Conservation (phyloP, 805 yeast species). For the Saturnispora mendoncae region DNA sequence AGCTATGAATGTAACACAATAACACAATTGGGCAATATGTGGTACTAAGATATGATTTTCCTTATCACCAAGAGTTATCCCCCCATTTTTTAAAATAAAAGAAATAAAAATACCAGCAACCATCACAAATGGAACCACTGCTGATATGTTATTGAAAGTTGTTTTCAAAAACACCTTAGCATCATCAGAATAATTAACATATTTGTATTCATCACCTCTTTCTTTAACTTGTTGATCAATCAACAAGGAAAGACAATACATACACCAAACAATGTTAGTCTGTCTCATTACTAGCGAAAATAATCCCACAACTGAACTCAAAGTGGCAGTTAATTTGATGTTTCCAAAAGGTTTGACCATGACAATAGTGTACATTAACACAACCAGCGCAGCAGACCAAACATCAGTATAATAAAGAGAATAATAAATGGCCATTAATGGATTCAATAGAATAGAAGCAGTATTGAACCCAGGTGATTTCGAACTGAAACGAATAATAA, state of each 20-base stretch:
- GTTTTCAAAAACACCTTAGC: conserved; percentile 20
- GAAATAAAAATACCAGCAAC: conserved; percentile 45
- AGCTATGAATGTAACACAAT: conserved; percentile 57
- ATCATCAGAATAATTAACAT: conserved; percentile 25
- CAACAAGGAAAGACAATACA: conserved; percentile 45
- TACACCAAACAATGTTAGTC: conserved; percentile 85
- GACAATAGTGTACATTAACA: conserved; percentile 45
- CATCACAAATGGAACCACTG: conserved; percentile 40
- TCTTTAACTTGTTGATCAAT: conserved; percentile 42
- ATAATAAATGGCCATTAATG: conserved; percentile 65
- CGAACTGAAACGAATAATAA: conserved; percentile 13
- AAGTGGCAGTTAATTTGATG: conserved; percentile 18
- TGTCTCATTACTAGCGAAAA: conserved; percentile 73
- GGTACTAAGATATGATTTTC: conserved; percentile 65
- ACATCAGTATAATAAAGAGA: conserved; percentile 86
- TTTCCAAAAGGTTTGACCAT: conserved; percentile 23
- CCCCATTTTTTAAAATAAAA: conserved; percentile 63
- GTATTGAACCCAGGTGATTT: conserved; percentile 15
- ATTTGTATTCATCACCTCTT: conserved; percentile 20
- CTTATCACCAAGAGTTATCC: conserved; percentile 88
- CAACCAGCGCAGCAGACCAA: conserved; percentile 72
- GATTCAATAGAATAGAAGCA: conserved; percentile 42
- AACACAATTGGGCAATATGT: conserved; percentile 76
- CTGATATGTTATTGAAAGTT: conserved; percentile 25
- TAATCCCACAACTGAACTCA: conserved; percentile 50